phyloP scores from a whole-genome alignment of 257 asterid genomes.

The Gardenia jasminoides region DNA sequence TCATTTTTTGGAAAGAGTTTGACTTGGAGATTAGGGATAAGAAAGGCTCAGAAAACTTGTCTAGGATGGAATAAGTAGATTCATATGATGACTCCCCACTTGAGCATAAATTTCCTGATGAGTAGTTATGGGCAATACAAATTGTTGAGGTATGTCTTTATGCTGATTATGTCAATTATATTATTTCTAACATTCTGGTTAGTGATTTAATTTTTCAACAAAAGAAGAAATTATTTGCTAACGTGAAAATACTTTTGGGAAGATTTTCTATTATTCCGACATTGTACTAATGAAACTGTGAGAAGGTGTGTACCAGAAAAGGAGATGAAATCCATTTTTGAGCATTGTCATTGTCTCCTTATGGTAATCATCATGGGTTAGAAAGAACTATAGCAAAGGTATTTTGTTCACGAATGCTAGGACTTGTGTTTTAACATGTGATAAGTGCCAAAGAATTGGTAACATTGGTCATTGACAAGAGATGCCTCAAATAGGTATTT shows the following conservation, averaged over 20 bases:
- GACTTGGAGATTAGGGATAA: background rate
- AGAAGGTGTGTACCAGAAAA: no score
- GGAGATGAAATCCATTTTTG: no score
- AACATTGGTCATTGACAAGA: background rate
- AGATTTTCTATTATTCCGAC: background rate
- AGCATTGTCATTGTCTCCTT: no score
- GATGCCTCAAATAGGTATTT: background rate
- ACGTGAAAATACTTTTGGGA: background rate
- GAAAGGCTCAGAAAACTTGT: background rate
- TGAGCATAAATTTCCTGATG: background rate
- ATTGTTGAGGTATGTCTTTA: fast-evolving
- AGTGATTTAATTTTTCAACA: background rate
- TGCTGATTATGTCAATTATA: background rate
- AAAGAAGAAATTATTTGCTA: background rate
- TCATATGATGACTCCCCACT: background rate
- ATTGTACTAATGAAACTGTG: no score
- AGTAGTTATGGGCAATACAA: background rate
- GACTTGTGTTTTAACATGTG: no score
- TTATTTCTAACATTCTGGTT: background rate
- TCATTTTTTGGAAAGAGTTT: background rate
- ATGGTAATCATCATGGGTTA: no score
- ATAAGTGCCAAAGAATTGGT: background rate
- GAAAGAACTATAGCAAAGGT: no score
- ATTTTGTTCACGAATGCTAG: no score
- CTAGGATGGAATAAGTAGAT: no score